Evolutionary conservation across 768 basidiomycete species (phyloP).

Genomic region (Boletus barrowsii): DNA sequence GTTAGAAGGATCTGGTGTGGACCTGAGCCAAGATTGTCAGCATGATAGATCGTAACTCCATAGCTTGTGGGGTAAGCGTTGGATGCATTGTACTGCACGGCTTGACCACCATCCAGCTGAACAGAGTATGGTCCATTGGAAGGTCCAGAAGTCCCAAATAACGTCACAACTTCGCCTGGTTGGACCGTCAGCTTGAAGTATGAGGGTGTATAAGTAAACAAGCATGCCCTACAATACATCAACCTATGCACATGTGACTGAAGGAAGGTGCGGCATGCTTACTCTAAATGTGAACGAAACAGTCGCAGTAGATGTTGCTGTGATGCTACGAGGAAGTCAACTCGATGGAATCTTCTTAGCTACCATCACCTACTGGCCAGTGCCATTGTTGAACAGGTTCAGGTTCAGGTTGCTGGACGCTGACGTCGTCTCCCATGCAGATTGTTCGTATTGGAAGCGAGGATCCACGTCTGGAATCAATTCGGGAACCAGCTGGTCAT

Average conservation of each 20-base stretch:
- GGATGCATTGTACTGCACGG: conserved; percentile 15
- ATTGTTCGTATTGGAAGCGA: conserved; percentile 36
- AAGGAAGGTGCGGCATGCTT: conserved; percentile 3
- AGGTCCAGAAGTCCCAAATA: conserved; percentile 43
- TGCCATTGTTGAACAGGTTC: conserved; percentile 40
- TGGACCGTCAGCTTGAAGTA: not conserved
- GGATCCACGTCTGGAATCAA: conserved; percentile 34
- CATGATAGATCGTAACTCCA: conserved; percentile 32
- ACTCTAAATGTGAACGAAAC: conserved; percentile 41
- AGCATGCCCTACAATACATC: conserved; percentile 19
- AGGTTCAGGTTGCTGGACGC: conserved; percentile 30
- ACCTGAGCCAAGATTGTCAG: conserved; percentile 39
- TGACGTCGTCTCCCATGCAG: conserved; percentile 36
- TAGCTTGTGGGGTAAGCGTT: conserved; percentile 19
- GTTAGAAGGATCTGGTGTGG: conserved; percentile 33
- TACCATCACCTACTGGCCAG: conserved; percentile 37
- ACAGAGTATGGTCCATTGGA: conserved; percentile 34
- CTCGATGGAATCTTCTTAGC: not conserved
- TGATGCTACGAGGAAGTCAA: conserved; percentile 28
- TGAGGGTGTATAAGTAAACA: not conserved
- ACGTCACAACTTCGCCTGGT: conserved; percentile 42
- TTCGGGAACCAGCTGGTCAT: conserved; percentile 17
- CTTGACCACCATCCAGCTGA: conserved; percentile 32
- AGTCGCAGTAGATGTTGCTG: conserved; percentile 30
- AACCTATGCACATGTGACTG: not conserved